Evolutionary conservation across 176 grass and related monocot species (phyloP), one percentile per base, ranked within the genome.

Genomic region (Dendrocalamus sinicus): DNA sequence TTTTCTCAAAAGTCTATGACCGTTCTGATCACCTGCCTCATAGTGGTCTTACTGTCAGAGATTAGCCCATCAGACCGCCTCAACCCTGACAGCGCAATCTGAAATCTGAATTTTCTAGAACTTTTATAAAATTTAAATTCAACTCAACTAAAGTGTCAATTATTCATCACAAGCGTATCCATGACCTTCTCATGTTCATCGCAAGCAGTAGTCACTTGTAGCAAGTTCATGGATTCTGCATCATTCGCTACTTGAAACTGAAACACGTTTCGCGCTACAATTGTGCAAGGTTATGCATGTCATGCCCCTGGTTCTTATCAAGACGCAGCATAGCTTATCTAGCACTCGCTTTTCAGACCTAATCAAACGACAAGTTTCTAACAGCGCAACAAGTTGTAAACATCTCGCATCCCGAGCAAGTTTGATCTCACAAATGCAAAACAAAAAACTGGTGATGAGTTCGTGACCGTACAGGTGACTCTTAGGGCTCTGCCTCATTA

Each of bases 161-260:
- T 32, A 32, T 32, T 32, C 30, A 32, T 32, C 30, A 2, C 30
- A 32, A 32, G 2, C 30, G 30, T 32, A 32, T 32, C 30, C 30
- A 32, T 2, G 30, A 32, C 30, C 30, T 32, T 32, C 30, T 1
- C 30, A 32, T 32, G 2, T 32, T 32, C 54, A 73, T 76, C 62
- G 82, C 62, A 70, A 45, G 73, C 70, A 76, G 75, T 19, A 40
- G 48, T 35, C 59, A 68, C 50, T 81, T 66, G 63, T 22, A 39
- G 52, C 68, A 79, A 73, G 79, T 22, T 68, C 79, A 83, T 79
- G 84, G 84, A 50, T 79, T 79, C 40, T 83, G 68, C 58, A 59
- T 90, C 89, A 87, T 50, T 79, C 26, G 28, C 76, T 81, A 81
- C 82, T 75, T 75, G 45, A 52, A 15, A 84, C 60, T 24, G 28